Percentiles rank a stretch among this genome's conserved stretches.
These are phyloP conservation scores for Peronospora destructor DNA, from an alignment of 352 stramenopile genomes.

Conservation along the genomic window DNA sequence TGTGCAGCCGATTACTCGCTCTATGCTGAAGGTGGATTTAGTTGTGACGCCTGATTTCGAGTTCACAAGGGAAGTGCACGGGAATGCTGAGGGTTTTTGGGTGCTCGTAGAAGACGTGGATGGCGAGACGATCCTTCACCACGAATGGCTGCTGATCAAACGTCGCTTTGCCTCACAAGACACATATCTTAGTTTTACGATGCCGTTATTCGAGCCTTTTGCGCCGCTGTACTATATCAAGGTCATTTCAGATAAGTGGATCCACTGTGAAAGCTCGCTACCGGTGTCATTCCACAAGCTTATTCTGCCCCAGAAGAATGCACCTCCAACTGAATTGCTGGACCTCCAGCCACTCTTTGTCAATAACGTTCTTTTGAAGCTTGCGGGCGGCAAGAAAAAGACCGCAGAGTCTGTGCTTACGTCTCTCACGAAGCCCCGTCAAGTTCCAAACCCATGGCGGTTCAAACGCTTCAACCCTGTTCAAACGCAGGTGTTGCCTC, in stretches of 20 bases:
- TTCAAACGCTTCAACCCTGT: constrained; percentile 97
- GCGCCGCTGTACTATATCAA: constrained; percentile 98
- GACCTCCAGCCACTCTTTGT: constrained; percentile 96
- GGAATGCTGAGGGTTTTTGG: constrained; percentile 95
- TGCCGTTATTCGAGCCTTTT: constrained; percentile 96
- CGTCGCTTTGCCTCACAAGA: constrained; percentile 73
- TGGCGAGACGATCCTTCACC: constrained; percentile 96
- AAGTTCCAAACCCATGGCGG: constrained; percentile 46
- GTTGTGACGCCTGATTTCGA: constrained; percentile 96
- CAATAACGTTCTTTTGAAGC: constrained; percentile 76
- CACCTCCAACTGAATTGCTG: constrained; percentile 94
- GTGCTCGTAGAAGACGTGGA: constrained; percentile 98
- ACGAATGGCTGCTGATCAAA: constrained; percentile 96
- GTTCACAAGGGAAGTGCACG: constrained; percentile 94
- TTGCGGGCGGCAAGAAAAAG: constrained; percentile 55
- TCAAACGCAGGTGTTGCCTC: constrained; percentile 96
- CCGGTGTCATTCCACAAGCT: constrained; percentile 98
- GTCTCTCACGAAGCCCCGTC: constrained; percentile 27
- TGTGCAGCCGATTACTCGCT: constrained; percentile 97
- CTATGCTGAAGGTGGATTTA: constrained; percentile 94
- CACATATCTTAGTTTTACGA: constrained; percentile 90
- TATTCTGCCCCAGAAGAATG: constrained; percentile 98
- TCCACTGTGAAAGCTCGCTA: constrained; percentile 94
- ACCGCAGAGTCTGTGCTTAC: constrained; percentile 48
- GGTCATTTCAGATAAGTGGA: constrained; percentile 97